Evolutionary conservation across 805 yeast genomes (phyloP).

Genomic region (Kazachstania taianensis): DNA sequence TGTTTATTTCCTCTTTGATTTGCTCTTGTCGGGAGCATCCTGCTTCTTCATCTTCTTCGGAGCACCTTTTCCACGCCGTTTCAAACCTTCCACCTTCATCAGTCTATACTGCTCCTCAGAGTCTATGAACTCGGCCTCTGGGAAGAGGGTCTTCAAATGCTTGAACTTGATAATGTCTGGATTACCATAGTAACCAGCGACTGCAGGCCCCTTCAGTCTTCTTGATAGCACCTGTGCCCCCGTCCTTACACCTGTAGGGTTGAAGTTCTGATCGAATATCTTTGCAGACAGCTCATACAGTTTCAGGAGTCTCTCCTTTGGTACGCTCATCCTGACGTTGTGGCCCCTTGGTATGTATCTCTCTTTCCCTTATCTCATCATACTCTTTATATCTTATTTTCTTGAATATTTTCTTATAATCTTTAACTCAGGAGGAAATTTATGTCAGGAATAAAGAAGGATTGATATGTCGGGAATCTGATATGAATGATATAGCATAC

Average conservation of each 20-base stretch:
- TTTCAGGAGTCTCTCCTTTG: conserved; percentile 40
- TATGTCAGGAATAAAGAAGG: too few species aligned
- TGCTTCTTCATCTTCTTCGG: conserved; percentile 60
- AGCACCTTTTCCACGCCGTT: conserved; percentile 83
- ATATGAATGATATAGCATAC: too few species aligned
- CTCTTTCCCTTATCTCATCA: not conserved
- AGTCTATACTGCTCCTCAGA: conserved; percentile 64
- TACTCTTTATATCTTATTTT: not conserved
- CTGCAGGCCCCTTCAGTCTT: conserved; percentile 63
- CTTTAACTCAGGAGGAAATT: not conserved
- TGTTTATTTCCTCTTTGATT: conserved; percentile 29
- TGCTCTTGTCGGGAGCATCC: conserved; percentile 29
- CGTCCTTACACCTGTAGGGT: conserved; percentile 55
- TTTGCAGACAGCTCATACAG: conserved; percentile 51
- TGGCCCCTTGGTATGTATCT: not conserved
- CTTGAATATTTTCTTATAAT: not conserved
- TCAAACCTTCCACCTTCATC: conserved; percentile 51
- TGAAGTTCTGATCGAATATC: conserved; percentile 61
- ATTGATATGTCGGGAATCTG: too few species aligned
- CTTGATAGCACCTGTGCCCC: conserved; percentile 62
- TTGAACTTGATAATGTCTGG: conserved; percentile 55
- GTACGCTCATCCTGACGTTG: conserved; percentile 25
- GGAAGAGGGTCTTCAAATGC: conserved; percentile 46
- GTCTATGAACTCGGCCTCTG: conserved; percentile 43
- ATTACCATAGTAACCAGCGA: conserved; percentile 66